Evolutionary conservation across 805 yeast species (phyloP).

Genomic region (Pichia nanzhaoensis): DNA sequence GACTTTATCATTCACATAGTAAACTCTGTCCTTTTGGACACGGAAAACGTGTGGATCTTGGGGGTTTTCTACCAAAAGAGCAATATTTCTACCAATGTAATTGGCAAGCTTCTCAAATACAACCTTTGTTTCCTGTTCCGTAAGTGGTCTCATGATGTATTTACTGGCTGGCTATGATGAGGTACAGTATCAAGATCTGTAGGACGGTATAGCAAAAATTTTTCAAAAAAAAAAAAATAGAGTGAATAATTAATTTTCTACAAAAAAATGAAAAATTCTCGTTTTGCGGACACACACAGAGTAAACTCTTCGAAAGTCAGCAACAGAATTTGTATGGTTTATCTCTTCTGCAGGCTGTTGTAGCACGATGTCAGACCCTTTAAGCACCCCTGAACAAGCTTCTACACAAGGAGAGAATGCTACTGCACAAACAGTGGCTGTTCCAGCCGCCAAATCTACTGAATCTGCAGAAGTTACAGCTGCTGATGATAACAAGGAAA

Average conservation of each 20-base stretch:
- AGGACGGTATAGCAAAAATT: background rate
- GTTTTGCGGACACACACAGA: too few relatives aligned
- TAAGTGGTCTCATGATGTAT: constrained; percentile 79
- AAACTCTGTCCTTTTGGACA: constrained; percentile 92
- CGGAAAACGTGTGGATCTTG: constrained; percentile 92
- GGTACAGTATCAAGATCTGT: too few relatives aligned
- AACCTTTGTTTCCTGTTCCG: constrained; percentile 94
- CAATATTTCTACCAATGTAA: constrained; percentile 93
- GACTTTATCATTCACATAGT: constrained; percentile 77
- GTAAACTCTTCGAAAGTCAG: too few relatives aligned
- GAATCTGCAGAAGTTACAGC: background rate
- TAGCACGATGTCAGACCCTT: background rate
- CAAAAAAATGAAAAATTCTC: too few relatives aligned
- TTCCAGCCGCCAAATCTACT: background rate
- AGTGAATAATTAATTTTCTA: too few relatives aligned
- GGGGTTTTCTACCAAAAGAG: constrained; percentile 75
- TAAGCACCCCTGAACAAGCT: background rate
- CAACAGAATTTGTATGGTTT: too few relatives aligned
- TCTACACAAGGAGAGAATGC: background rate
- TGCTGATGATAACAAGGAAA: background rate
- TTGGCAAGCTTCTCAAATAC: constrained; percentile 95
- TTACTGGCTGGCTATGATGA: too few relatives aligned
- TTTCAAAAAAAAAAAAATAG: constrained; percentile 2
- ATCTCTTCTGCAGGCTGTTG: background rate
- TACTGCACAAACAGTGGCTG: background rate